Evolutionary conservation across 495 filamentous ascomycete genomes (phyloP), one percentile per base, ranked within the genome.

Genomic region (Talaromyces liani): DNA sequence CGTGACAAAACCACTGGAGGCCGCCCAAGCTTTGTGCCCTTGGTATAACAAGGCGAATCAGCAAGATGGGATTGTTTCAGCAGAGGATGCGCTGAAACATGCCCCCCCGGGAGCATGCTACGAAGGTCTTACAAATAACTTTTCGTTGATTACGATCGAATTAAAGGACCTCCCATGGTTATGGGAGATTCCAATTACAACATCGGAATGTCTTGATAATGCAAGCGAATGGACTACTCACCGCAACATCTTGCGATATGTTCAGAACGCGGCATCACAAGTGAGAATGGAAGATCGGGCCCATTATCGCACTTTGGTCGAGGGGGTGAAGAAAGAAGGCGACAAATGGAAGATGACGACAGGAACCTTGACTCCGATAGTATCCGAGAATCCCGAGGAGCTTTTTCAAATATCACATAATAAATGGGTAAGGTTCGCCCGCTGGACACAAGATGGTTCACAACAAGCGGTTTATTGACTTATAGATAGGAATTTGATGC

Each of bases 401-500:
- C 3, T 16, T 9, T 25, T 56, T 8, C 53, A 16, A 2, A 25
- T 29, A 27, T 29, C 22, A 27, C 53, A 56, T 31, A 16, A 24
- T 16, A 56, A 29, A 27, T 29, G 53, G 53, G 53, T 56, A 56
- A 29, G 27, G 27, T 7, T 14, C 4, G 3, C 24, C 10, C 29
- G 2, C 2, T 22, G 7, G 10, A 22, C n/a, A 20, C 45, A 20
- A 49, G 4, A 22, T 20, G 1, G 22, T 49, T 9, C 16, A 49
- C 45, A 49, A 4, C 29, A 49, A 6, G 22, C 16, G 9, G 20
- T n/a, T 14, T 9, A 27, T 56, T 7, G 10, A 49, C 6, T 3
- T 45, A 6, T 29, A 5, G 12, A 56, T 14, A 56, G 53, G 27
- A 56, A 24, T 81, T 85, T 69, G 92, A 96, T 74, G 92, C 91